phyloP scores from a whole-genome alignment of 306 rosid species.

The Echinosophora koreensis region DNA sequence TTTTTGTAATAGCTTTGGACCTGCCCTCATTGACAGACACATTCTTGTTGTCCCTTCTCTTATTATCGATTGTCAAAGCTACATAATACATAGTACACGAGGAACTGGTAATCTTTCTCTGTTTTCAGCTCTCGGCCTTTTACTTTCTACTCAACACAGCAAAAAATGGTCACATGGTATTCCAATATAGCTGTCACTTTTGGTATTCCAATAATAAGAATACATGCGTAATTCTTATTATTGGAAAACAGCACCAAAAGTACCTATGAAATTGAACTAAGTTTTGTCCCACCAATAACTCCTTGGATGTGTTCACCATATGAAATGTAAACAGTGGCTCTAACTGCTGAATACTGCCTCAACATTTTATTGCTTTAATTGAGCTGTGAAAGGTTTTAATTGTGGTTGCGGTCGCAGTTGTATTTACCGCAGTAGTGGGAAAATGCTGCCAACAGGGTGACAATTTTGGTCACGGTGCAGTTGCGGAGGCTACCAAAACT shows the following conservation, averaged over 20 bases:
- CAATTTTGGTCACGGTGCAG: too few relatives aligned
- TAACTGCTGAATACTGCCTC: constrained; percentile 49
- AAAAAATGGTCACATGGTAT: constrained; percentile 11
- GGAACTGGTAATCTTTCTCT: background rate
- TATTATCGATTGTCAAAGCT: constrained; percentile 2
- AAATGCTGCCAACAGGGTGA: too few relatives aligned
- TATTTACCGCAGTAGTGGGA: too few relatives aligned
- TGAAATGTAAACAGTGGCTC: constrained; percentile 52
- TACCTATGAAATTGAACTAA: too few relatives aligned
- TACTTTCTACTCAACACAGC: background rate
- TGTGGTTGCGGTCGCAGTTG: too few relatives aligned
- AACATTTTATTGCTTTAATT: constrained; percentile 29
- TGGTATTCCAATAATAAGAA: too few relatives aligned
- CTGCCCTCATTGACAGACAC: background rate
- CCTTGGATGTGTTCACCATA: constrained; percentile 55
- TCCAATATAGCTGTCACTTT: background rate
- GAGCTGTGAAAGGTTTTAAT: background rate
- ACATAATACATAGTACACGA: background rate
- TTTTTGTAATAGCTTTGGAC: constrained; percentile 17
- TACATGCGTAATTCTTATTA: too few relatives aligned
- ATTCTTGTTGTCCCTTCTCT: background rate
- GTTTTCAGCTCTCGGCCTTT: constrained; percentile 14
- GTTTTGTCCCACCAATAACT: constrained; percentile 24
- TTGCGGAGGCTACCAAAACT: too few relatives aligned
- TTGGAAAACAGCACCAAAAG: too few relatives aligned